Evolutionary conservation across 306 rosid genomes (phyloP).

Genomic region (Rosa lucieae): DNA sequence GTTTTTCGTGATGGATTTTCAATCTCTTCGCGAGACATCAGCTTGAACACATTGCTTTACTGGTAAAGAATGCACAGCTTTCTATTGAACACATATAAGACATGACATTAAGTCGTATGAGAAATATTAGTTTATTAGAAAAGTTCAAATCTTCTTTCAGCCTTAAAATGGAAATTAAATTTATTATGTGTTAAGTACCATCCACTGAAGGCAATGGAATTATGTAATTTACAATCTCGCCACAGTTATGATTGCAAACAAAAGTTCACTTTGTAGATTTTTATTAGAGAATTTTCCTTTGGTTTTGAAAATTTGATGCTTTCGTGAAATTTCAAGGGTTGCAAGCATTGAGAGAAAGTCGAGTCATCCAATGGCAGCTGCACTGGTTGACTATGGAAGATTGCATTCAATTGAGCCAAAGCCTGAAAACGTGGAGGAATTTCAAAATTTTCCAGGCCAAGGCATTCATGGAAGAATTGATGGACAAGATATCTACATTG

Average conservation of each 20-base stretch:
- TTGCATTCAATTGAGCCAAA: constrained; percentile 61
- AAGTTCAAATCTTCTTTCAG: neutral
- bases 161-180: neutral
- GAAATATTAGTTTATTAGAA: too few relatives aligned
- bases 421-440: constrained; percentile 71
- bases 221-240: neutral
- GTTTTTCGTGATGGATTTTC: constrained; percentile 62
- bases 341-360: constrained; percentile 94
- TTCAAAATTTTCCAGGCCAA: constrained; percentile 83
- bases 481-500: constrained; percentile 60
- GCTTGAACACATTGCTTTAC: constrained; percentile 59
- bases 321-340: constrained; percentile 47
- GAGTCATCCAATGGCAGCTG: constrained; percentile 89
- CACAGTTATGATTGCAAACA: neutral
- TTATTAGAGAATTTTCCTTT: too few relatives aligned
- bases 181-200: neutral
- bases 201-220: neutral
- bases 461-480: constrained; percentile 78
- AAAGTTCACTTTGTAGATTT: too few relatives aligned
- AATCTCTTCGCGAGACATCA: constrained; percentile 52
- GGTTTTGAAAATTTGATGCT: neutral
- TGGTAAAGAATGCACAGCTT: constrained; percentile 49
- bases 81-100: too few relatives aligned
- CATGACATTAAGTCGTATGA: too few relatives aligned
- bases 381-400: constrained; percentile 75